Evolutionary conservation across 2,329 filamentous ascomycete species (phyloP).

Genomic region (Volutella citrinella): DNA sequence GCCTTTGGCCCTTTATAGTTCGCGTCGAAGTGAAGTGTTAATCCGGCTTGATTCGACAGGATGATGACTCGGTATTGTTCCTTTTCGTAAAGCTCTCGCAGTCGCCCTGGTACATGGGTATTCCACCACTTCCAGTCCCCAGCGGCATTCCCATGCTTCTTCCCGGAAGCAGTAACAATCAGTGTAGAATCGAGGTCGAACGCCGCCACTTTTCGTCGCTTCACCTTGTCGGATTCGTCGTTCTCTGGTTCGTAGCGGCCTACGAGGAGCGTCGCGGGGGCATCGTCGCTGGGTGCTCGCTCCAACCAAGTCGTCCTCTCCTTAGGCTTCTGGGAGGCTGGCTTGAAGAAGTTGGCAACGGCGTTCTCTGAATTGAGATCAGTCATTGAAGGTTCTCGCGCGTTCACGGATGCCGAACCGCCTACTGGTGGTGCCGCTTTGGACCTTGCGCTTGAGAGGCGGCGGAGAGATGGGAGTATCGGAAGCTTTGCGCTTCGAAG

Average conservation of each 20-base stretch:
- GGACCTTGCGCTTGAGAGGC: constrained; percentile 49
- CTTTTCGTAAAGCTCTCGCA: constrained; percentile 63
- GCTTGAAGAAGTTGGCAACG: constrained; percentile 85
- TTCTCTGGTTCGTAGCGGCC: constrained; percentile 62
- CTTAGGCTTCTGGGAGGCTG: constrained; percentile 77
- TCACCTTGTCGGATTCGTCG: constrained; percentile 30
- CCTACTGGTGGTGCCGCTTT: constrained; percentile 51
- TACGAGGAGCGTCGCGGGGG: constrained; percentile 63
- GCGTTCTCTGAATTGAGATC: constrained; percentile 51
- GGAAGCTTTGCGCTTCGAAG: constrained; percentile 33
- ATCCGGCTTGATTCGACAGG: constrained; percentile 84
- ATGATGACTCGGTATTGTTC: constrained; percentile 76
- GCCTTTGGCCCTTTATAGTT: constrained; percentile 64
- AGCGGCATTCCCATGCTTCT: constrained; percentile 67
- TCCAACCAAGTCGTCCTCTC: constrained; percentile 71
- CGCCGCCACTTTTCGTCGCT: constrained; percentile 60
- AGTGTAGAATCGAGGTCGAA: constrained; percentile 87
- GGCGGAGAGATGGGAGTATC: constrained; percentile 51
- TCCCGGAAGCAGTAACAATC: constrained; percentile 76
- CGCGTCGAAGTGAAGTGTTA: constrained; percentile 71
- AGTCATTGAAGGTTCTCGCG: constrained; percentile 12
- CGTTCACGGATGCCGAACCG: not conserved
- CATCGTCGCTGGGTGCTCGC: constrained; percentile 51
- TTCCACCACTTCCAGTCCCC: constrained; percentile 97
- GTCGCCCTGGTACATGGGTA: constrained; percentile 59